Evolutionary conservation across 352 stramenopile species (phyloP), one percentile per base, ranked within the genome.

Genomic region (Globisporangium alternatum): DNA sequence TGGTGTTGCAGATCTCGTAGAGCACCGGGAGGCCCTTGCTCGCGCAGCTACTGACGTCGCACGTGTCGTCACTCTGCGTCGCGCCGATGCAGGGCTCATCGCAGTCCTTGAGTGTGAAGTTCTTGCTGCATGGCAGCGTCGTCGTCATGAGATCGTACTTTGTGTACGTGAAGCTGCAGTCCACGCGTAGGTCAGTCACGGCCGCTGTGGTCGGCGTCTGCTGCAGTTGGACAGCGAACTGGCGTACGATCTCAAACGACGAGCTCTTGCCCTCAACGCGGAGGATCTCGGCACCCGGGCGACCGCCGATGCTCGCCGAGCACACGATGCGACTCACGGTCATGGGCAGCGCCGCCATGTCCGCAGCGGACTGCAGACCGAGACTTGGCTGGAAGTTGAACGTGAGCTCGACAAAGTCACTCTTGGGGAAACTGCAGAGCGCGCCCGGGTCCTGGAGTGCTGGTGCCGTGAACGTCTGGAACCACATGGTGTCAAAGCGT

Each of bases 361-460:
- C 0, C 4, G 15, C 35, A 19, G 17, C 31, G 4, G 17, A 56
- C 47, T 65, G 19, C 3, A 78, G 56, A 0, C 73, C 76, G 3
- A 69, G 62, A 22, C 72, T 62, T 2, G 76, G 56, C 1, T 69
- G 47, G 52, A 76, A 78, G 48, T 77, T 72, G 33, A 84, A 81
- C 60, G 74, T 81, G 65, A 84, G 66, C 65, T 84, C 76, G 21
- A 69, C 73, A 71, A 84, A 84, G 71, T 78, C 71, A 49, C 73
- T 81, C 6, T 72, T 60, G 1, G 66, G 56, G 35, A 70, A 67
- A 6, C 65, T 73, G 59, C 76, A 81, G 17, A 84, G 56, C 15
- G 56, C 37, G 19, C 62, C 68, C 33, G 25, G 17, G 19, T 31
- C 28, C 4, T 25, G 43, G 9, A 59, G 30, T 15, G 41, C 5